Percentiles rank a stretch among this genome's conserved stretches.
These are phyloP conservation scores for Lotus japonicus DNA, from an alignment of 306 rosid genomes.

Conservation along the genomic window DNA sequence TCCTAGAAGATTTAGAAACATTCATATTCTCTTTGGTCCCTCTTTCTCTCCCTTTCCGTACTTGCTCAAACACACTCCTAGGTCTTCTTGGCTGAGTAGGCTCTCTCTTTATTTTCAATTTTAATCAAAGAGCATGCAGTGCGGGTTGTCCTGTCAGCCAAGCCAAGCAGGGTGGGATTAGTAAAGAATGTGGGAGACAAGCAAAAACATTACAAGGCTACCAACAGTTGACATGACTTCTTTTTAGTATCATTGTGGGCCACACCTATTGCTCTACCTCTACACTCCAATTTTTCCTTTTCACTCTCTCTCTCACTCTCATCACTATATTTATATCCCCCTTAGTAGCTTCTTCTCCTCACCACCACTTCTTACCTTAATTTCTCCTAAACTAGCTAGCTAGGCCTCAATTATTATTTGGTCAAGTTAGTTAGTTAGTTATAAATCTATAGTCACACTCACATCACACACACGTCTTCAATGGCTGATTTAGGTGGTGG, in stretches of 20 bases:
- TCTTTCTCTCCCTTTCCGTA: too few relatives aligned
- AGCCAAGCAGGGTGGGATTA: constrained; percentile 19
- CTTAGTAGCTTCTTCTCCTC: constrained; percentile 26
- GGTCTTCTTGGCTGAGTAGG: not conserved
- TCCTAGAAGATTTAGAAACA: too few relatives aligned
- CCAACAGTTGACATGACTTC: constrained; percentile 55
- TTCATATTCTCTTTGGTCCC: too few relatives aligned
- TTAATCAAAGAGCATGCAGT: constrained; percentile 16
- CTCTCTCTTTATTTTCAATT: not conserved
- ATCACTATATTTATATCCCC: constrained; percentile 49
- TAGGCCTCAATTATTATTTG: not conserved
- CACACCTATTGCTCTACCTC: constrained; percentile 4
- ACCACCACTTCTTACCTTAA: constrained; percentile 13
- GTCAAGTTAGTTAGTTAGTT: not conserved
- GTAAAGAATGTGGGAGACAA: constrained; percentile 65
- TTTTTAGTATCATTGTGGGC: constrained; percentile 41
- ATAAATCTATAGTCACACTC: too few relatives aligned
- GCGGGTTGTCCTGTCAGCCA: constrained; percentile 35
- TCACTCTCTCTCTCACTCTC: not conserved
- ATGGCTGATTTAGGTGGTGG: constrained; percentile 58
- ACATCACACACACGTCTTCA: not conserved
- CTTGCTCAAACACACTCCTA: not conserved
- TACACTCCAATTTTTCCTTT: not conserved
- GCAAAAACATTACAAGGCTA: constrained; percentile 48
- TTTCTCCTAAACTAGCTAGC: not conserved